Percentiles rank a stretch among this genome's conserved stretches.
These are phyloP conservation scores for Maudiozyma saulgeensis DNA, from an alignment of 805 yeast species.

Conservation along the genomic window DNA sequence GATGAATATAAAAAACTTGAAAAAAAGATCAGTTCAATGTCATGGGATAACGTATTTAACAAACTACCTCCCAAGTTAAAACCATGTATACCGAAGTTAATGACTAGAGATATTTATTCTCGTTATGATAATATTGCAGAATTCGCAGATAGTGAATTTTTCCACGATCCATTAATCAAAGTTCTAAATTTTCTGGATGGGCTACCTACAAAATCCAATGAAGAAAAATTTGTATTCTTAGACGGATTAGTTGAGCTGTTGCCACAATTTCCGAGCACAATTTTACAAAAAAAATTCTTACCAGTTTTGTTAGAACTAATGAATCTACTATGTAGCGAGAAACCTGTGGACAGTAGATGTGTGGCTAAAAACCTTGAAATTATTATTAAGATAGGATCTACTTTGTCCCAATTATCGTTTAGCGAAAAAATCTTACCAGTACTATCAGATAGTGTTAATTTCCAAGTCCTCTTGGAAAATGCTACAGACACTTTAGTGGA, in stretches of 20 bases:
- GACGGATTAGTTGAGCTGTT: slow-evolving; percentile 49
- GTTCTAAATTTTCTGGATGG: slow-evolving; percentile 77
- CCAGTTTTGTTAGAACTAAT: slow-evolving; percentile 54
- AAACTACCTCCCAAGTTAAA: slow-evolving; percentile 52
- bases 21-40: slow-evolving; percentile 33
- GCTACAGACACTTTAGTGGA: slow-evolving; percentile 35
- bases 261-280: slow-evolving; percentile 48
- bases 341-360: slow-evolving; percentile 37
- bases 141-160: slow-evolving; percentile 61
- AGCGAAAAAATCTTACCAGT: slow-evolving; percentile 54
- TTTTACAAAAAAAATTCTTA: slow-evolving; percentile 59
- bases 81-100: slow-evolving; percentile 38
- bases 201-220: slow-evolving; percentile 58
- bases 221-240: slow-evolving; percentile 61
- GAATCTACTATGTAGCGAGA: slow-evolving; percentile 26
- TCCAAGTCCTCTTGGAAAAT: slow-evolving; percentile 14
- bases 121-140: slow-evolving; percentile 42
- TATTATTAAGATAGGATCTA: slow-evolving; percentile 52
- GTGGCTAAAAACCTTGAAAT: slow-evolving; percentile 34
- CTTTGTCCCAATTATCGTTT: slow-evolving; percentile 68
- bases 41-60: slow-evolving; percentile 35
- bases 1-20: slow-evolving; percentile 43
- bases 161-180: slow-evolving; percentile 74
- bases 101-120: slow-evolving; percentile 46
- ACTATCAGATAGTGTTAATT: slow-evolving; percentile 12